A percentile compares a stretch with the other conserved stretches of the same genome.
These are phyloP conservation scores for Tuber umbilicatum DNA, from an alignment of 495 filamentous ascomycete species.

Conservation along the genomic window DNA sequence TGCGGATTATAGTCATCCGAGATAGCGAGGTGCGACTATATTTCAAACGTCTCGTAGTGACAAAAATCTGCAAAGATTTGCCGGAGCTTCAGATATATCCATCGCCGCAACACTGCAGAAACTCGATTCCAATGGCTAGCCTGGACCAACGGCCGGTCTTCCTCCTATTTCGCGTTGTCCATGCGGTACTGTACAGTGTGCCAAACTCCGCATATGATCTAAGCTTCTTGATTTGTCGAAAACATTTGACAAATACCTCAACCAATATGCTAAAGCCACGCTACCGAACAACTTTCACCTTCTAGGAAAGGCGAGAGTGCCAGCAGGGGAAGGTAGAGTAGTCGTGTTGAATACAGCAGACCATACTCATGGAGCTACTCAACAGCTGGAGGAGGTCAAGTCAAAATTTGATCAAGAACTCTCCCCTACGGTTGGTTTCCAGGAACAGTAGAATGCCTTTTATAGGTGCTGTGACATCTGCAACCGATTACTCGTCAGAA, in stretches of 20 bases:
- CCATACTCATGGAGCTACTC: constrained; percentile 90
- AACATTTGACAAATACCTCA: constrained; percentile 84
- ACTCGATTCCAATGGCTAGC: no score
- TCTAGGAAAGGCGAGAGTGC: constrained; percentile 45
- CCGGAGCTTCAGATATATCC: no score
- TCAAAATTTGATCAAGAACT: constrained; percentile 73
- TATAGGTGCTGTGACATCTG: constrained; percentile 88
- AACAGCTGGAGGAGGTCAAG: constrained; percentile 88
- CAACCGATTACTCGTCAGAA: constrained; percentile 70
- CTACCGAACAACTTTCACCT: constrained; percentile 62
- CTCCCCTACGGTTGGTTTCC: constrained; percentile 69
- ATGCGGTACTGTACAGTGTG: no score
- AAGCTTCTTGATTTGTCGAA: constrained; percentile 78
- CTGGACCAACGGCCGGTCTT: no score
- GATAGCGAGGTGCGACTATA: no score
- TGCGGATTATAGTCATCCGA: no score
- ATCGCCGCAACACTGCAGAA: no score
- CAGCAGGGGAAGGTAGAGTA: constrained; percentile 68
- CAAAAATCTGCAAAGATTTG: no score
- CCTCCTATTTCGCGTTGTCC: no score
- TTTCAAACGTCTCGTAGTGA: no score
- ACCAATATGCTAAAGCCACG: constrained; percentile 91
- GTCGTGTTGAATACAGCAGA: constrained; percentile 93
- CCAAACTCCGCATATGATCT: constrained; percentile 84
- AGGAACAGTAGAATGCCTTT: constrained; percentile 88